Evolutionary conservation across 345 rosid species (phyloP).

Genomic region (Gossypioides kirkii): DNA sequence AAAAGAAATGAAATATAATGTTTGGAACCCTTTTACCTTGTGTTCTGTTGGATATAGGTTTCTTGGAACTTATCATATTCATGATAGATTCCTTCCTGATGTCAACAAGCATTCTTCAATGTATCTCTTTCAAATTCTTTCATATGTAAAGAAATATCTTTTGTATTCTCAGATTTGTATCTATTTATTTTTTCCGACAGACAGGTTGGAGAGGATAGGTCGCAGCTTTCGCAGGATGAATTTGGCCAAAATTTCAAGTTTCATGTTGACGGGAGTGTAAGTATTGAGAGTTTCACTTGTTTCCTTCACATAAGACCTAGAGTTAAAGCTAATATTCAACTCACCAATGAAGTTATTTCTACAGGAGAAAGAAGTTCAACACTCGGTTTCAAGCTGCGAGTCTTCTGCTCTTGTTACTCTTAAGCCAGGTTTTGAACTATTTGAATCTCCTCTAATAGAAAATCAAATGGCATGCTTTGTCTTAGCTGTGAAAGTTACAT

Average conservation of each 20-base stretch:
- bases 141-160: neutral
- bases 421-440: conserved; percentile 4
- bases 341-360: conserved; percentile 20
- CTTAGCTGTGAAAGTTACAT: neutral
- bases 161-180: conserved; percentile 18
- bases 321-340: conserved; percentile 12
- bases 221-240: conserved; percentile 26
- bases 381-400: conserved; percentile 45
- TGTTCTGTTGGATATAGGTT: neutral
- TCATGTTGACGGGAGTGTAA: conserved; percentile 37
- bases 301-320: neutral
- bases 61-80: neutral
- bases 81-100: neutral
- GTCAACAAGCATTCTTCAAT: neutral
- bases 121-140: neutral
- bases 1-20: neutral
- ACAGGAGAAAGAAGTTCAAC: conserved; percentile 52
- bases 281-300: conserved; percentile 5
- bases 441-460: neutral
- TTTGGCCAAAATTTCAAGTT: conserved; percentile 22
- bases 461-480: neutral
- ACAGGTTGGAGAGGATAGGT: conserved; percentile 35
- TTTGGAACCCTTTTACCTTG: neutral
- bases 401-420: conserved; percentile 20
- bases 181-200: conserved; percentile 46